Percentiles rank a stretch among this genome's conserved stretches.
Evolutionary conservation across 306 rosid species (phyloP).

Genomic region (Vachellia collinsii): DNA sequence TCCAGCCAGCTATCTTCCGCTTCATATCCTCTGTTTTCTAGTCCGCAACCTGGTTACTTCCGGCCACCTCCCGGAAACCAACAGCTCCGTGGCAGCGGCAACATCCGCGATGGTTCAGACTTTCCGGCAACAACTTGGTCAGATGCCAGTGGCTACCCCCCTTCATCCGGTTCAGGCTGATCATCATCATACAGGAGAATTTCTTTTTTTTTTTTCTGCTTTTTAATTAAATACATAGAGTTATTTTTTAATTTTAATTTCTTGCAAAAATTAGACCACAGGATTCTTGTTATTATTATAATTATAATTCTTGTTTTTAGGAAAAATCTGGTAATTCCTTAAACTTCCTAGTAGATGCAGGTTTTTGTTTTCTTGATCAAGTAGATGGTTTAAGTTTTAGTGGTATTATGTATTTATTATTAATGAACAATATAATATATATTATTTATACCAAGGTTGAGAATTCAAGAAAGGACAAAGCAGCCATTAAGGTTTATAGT

Average conservation of each 20-base stretch:
- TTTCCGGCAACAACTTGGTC: constrained; percentile 64
- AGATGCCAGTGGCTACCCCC: constrained; percentile 56
- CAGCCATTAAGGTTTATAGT: constrained; percentile 10
- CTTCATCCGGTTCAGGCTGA: constrained; percentile 68
- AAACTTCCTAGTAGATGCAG: neutral
- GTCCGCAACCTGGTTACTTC: constrained; percentile 47
- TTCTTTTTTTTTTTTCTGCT: neutral
- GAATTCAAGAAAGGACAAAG: constrained; percentile 20
- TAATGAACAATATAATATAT: neutral
- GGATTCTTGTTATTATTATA: neutral
- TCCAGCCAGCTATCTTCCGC: constrained; percentile 58
- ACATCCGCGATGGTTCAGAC: neutral
- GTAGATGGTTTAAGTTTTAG: neutral
- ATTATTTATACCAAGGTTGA: neutral
- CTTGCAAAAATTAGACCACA: neutral
- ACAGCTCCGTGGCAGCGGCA: constrained; percentile 30
- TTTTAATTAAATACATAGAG: neutral
- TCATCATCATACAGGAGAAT: neutral
- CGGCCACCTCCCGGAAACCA: constrained; percentile 48
- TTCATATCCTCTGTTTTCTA: constrained; percentile 67
- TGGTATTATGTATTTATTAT: neutral
- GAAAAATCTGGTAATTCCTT: neutral
- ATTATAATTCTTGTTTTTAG: neutral
- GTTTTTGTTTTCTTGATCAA: too few species aligned
- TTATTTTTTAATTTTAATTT: neutral